Conservation (phyloP, 2,329 filamentous ascomycete species). For the Ceratocystis smalleyi region DNA sequence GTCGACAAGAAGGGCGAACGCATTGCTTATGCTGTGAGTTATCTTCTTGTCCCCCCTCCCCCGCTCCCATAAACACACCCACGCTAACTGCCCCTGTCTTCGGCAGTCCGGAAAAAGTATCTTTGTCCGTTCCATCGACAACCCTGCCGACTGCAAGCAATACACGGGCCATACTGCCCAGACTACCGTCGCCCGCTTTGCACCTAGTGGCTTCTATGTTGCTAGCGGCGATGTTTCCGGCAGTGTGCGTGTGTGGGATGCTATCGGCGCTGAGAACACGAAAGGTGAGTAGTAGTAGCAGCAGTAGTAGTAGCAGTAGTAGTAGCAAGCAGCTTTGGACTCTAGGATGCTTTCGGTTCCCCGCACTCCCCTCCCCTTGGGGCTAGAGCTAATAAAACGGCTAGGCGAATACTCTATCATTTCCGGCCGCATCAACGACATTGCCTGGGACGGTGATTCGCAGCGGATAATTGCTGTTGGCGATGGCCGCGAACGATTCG, state of each 20-base stretch:
- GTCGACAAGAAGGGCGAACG: constrained; percentile 78
- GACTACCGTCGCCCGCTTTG: constrained; percentile 85
- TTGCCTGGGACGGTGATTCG: constrained; percentile 94
- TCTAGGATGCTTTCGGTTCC: too few relatives aligned
- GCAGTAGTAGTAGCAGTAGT: too few relatives aligned
- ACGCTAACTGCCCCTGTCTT: neutral
- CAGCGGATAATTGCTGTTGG: constrained; percentile 94
- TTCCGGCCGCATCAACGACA: constrained; percentile 84
- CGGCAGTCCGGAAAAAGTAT: constrained; percentile 82
- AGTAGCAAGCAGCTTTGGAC: too few relatives aligned
- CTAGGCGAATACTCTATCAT: constrained; percentile 81
- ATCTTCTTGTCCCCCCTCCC: neutral
- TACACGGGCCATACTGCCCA: constrained; percentile 81
- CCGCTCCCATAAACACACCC: neutral
- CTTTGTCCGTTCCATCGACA: constrained; percentile 86
- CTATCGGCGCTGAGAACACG: constrained; percentile 66
- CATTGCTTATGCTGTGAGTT: constrained; percentile 75
- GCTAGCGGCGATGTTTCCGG: constrained; percentile 81
- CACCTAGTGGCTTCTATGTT: constrained; percentile 86
- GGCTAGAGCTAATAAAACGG: neutral
- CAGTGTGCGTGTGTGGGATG: constrained; percentile 82
- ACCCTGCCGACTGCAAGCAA: constrained; percentile 69
- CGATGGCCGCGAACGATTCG: constrained; percentile 83
- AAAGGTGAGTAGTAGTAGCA: constrained; percentile 37
- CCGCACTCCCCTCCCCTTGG: too few relatives aligned